Percentiles rank a stretch among this genome's conserved stretches.
These are phyloP conservation scores for Chrysosporium queenslandicum DNA, from an alignment of 2,329 filamentous ascomycete genomes.

Conservation along the genomic window DNA sequence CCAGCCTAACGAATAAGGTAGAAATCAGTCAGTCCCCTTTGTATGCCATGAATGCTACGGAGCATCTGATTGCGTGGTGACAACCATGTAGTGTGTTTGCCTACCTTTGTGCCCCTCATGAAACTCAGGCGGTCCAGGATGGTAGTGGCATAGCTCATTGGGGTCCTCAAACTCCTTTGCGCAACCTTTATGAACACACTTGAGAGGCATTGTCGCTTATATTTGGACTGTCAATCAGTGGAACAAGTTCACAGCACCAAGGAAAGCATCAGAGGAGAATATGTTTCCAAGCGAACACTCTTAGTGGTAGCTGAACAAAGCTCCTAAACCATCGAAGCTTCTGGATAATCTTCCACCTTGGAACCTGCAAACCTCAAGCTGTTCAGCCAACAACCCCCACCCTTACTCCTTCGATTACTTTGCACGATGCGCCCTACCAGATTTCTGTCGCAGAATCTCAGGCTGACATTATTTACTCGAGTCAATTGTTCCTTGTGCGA, in stretches of 20 bases:
- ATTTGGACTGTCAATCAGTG: background rate
- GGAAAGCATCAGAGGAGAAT: background rate
- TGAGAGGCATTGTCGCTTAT: constrained; percentile 38
- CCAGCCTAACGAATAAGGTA: constrained; percentile 62
- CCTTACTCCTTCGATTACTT: background rate
- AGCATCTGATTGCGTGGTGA: background rate
- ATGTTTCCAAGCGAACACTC: background rate
- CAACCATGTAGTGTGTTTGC: constrained; percentile 20
- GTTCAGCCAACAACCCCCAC: too few relatives aligned
- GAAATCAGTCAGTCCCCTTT: constrained; percentile 4
- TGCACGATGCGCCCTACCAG: constrained; percentile 14
- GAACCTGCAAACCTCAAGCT: background rate
- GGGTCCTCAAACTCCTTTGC: constrained; percentile 76
- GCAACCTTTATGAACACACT: constrained; percentile 95
- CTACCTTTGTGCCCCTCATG: constrained; percentile 97
- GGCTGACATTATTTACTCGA: constrained; percentile 52
- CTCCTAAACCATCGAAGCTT: constrained; percentile 16
- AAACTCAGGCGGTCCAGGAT: constrained; percentile 87
- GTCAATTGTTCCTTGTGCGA: constrained; percentile 51
- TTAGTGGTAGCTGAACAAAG: background rate
- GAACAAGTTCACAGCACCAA: background rate
- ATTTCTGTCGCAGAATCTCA: constrained; percentile 28
- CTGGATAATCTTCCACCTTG: constrained; percentile 12
- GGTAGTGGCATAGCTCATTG: constrained; percentile 78
- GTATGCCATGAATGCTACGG: background rate